Evolutionary conservation across 2,329 filamentous ascomycete species (phyloP), one percentile per base, ranked within the genome.

Genomic region (Xylariaceae sp.): DNA sequence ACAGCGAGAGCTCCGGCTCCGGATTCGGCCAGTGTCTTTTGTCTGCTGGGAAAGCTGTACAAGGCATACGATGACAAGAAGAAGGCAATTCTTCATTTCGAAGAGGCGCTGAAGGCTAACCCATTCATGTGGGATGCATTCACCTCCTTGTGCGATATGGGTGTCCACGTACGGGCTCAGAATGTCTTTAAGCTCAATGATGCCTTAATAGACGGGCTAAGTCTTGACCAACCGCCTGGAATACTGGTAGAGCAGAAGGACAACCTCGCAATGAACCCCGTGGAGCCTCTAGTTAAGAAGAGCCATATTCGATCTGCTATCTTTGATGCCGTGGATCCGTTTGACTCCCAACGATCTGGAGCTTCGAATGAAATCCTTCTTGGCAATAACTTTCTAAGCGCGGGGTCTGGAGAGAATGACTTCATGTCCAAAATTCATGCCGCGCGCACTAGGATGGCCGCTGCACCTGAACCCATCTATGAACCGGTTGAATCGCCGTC

Each of bases 71-170:
- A 96, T 63, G 80, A 89, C 64, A 88, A 88, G 65, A 87, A 87
- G 63, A 91, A 89, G 70, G 92, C 94, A 7, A 84, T 92, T 15
- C 82, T 88, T 61, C 90, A 84, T 69, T 97, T 94, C 67, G 90
- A 95, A 61, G 90, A 95, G 56, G 84, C 92, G 5, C 75, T 99
- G 64, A 95, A 92, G 72, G 71, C 85, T 51, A 99, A 97, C 66
- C 92, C 94, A 1, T 92, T 97, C 71, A 94, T 96, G 82, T 99
- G 94, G 94, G 94, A 99, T 76, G 92, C 92, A 0, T 97, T 97
- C 65, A 85, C 86, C 19, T 87, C 84, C 15, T 79, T 99, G 7
- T 96, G 92, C 68, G 91, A 96, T 67, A 89, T 83, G 85, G 89
- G 89, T 3, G 86, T 90, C 42, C 85, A 85, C 61, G 80, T 97